Evolutionary conservation across 1,284 basidiomycete species (phyloP), one percentile per base, ranked within the genome.

Genomic region (Ganoderma lingzhi): DNA sequence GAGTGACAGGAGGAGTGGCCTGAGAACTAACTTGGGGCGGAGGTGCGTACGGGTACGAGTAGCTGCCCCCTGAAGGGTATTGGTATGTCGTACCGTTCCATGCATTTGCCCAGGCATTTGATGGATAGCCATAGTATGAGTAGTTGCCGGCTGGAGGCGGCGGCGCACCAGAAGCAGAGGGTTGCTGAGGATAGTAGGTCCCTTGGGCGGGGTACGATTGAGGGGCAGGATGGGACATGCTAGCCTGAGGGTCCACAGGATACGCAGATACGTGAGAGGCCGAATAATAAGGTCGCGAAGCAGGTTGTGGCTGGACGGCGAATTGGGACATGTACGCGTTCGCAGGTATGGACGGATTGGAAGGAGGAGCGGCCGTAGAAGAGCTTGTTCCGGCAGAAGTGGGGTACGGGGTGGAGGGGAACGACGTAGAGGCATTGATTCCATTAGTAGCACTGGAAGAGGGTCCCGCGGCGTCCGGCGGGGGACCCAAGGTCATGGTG

Each of bases 391-490:
- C 37, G 2, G 61, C 51, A 30, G 45, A 28, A 37, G 55, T 30
- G 28, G 60, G 17, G 12, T 63, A 17, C 10, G 44, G 12, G 32
- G 64, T 15, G 10, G 41, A 1, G 37, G 55, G 9, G 17, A 53
- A 41, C 8, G 28, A n/a, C 15, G 61, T 4, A 3, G 48, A 30
- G 23, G 62, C 37, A 37, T 23, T 45, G 41, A 42, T 28, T 28
- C 44, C 53, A 15, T 41, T 30, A 19, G 66, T 41, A 28, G 61
- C 28, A 19, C 48, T 35, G 48, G 73, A 64, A 35, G 79, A 77
- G 14, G 78, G 71, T 9, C 77, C 77, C 8, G 78, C 76, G n/a
- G 75, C 78, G 23, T 77, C 76, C 14, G 79, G 72, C 23, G 78
- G 79, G 32, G 77, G 78, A 19, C 76, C 77, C 65, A 77, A 71